Base-by-base conservation (phyloP, 768 basidiomycete species). In the Mrakia hoshinonis region DNA sequence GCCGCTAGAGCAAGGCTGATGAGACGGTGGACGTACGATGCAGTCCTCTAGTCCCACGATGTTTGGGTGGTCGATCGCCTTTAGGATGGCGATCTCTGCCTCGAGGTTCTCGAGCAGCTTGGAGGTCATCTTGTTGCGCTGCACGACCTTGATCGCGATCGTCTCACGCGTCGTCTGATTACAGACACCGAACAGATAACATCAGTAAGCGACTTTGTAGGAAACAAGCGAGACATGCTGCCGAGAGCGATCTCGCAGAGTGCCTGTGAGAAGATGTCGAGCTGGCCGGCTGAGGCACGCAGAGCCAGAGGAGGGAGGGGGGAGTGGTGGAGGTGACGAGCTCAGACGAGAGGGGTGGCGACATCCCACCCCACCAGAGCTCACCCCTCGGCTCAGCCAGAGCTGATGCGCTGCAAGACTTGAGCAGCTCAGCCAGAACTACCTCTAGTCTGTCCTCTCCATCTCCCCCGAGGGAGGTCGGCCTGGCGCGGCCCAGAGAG, bases 81-180 rank as follows among this genome's bases (percentile, higher is more conserved):
- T 98, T 76, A 98, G 86, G 74, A 99, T 97, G 74, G 92, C 87
- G 71, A 98, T 97, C 83, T 99, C 96, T 76, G 90, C 90, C 79
- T 96, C 92, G n/a, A 98, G 85, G 78, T 97, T 98, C 82, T 98
- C 94, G 70, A 97, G 87, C 22, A 97, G 85, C 81, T 97, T 99
- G 18, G 90, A 83, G 46, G 88, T 92, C 47, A 99, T 85, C 75
- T 87, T 91, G 77, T 89, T 86, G 65, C 89, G 86, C 72, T 89
- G 88, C 68, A 99, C 91, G 10, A 92, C 90, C 83, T 99, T 98
- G 81, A 99, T 88, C 10, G 96, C 96, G 47, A 97, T 90, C 62
- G 86, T 84, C 15, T 85, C 83, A 75, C 87, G 85, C 3, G 87
- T 88, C 76, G 89, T 88, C 91, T 94, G 79, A 43, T 63, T 22